Base-by-base conservation (phyloP, 2,329 filamentous ascomycete species). In the Phyllosticta citribraziliensis region DNA sequence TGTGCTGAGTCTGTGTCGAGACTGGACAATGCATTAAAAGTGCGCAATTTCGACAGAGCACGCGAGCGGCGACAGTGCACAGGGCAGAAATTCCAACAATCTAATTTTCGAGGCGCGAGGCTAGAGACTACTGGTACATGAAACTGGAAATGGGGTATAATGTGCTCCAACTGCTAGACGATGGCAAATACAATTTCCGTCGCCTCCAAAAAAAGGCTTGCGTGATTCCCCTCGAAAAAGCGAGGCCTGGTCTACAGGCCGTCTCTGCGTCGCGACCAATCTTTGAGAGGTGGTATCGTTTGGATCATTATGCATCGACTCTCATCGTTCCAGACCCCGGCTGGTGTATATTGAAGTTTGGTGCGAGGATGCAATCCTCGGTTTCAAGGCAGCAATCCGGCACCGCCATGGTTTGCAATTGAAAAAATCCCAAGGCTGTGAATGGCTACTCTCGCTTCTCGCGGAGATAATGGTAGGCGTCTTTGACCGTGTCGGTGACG, bases 401-500 rank as follows among this genome's bases (percentile, higher is more conserved):
- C 58, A 56, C 58, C 58, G 58, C 58, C 33, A 35, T 59, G 50
- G 35, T 35, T 33, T 59, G 17, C 52, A 60, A 60, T 20, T 52
- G 40, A 56, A 55, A 40, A 47, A 47, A n/a, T 19, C 14, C 17
- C 40, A n/a, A n/a, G 40, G 17, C 40, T 8, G 1, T 52, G 55
- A 62, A 14, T 62, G 53, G 24, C 54, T 27, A 35, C 56, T 52
- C 20, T 52, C 58, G 53, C 58, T 47, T 47, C 17, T 47, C 58
- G 40, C 59, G 59, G 51, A 62, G 51, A 52, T 62, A 56, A 52
- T 62, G 55, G 55, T 62, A 62, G 10, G 60, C 53, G 20, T 68
- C 70, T 57, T 69, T 74, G 20, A 71, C 69, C 10, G 69, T 68
- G 35, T 70, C 72, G n/a, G 70, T 72, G 10, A 74, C 70, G 17